Conservation (phyloP, 1,284 basidiomycete genomes). For the Trametes pubescens region DNA sequence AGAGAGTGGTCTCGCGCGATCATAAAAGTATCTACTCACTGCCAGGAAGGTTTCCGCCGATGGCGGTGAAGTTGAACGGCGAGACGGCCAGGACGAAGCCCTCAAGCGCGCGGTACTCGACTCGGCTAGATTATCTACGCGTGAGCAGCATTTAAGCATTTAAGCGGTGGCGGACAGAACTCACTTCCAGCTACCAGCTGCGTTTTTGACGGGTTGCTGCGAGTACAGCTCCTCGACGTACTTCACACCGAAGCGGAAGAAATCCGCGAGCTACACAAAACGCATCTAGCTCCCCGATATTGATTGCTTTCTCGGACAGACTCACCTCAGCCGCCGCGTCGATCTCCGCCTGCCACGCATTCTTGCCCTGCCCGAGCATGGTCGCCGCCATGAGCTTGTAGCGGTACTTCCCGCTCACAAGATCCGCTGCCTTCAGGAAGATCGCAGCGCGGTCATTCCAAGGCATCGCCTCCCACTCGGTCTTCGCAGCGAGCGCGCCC, state of each 20-base stretch:
- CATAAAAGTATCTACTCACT: constrained; percentile 49
- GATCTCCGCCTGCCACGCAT: constrained; percentile 99
- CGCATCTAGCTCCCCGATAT: neutral
- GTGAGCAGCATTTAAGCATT: constrained; percentile 15
- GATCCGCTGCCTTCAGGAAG: constrained; percentile 96
- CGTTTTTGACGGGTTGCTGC: constrained; percentile 90
- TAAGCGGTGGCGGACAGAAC: constrained; percentile 42
- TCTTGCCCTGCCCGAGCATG: constrained; percentile 99
- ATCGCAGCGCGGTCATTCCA: constrained; percentile 98
- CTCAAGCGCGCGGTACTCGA: constrained; percentile 96
- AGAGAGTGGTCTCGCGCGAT: neutral
- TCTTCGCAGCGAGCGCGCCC: constrained; percentile 88
- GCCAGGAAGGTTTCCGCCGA: constrained; percentile 91
- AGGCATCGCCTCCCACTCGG: constrained; percentile 91
- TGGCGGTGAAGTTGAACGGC: constrained; percentile 99
- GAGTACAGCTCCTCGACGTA: constrained; percentile 95
- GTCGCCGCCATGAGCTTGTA: constrained; percentile 96
- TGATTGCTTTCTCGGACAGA: constrained; percentile 6
- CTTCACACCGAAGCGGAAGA: constrained; percentile 97
- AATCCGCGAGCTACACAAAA: constrained; percentile 80
- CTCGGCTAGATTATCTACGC: constrained; percentile 64
- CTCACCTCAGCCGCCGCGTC: constrained; percentile 96
- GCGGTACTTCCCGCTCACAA: constrained; percentile 93
- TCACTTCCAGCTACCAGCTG: constrained; percentile 93
- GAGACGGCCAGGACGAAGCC: constrained; percentile 98